Conservation (phyloP, 2,329 filamentous ascomycete species). For the Fusarium drepaniforme region DNA sequence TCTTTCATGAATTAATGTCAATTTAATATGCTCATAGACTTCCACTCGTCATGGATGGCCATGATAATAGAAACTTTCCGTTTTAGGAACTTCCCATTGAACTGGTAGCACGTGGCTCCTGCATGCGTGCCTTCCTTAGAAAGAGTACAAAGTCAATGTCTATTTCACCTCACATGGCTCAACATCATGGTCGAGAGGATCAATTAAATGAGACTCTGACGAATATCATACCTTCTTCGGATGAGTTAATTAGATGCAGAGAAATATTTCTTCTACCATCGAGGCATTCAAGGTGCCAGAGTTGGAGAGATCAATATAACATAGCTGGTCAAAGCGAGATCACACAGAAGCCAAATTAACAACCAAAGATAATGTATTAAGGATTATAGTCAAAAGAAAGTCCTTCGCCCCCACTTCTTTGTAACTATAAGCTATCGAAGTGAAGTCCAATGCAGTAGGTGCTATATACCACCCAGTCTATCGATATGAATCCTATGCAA, state of each 20-base stretch:
- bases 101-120: background rate
- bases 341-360: background rate
- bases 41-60: background rate
- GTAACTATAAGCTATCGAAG: constrained; percentile 5
- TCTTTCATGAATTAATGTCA: too few relatives aligned
- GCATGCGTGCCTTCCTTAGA: background rate
- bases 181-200: background rate
- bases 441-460: background rate
- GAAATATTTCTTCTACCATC: too few relatives aligned
- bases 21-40: background rate
- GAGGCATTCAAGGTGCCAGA: too few relatives aligned
- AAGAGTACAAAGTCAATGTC: background rate
- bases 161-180: background rate
- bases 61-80: background rate
- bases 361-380: constrained; percentile 1
- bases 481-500: background rate
- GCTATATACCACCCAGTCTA: background rate
- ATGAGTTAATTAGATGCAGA: too few relatives aligned
- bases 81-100: background rate
- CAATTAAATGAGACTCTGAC: too few relatives aligned
- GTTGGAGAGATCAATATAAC: too few relatives aligned
- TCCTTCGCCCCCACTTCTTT: background rate
- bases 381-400: constrained; percentile 1
- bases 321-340: too few relatives aligned
- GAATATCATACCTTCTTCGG: too few relatives aligned